These are phyloP conservation scores for Desmodesmus armatus DNA, from an alignment of 139 green algal species.

Conservation along the genomic window DNA sequence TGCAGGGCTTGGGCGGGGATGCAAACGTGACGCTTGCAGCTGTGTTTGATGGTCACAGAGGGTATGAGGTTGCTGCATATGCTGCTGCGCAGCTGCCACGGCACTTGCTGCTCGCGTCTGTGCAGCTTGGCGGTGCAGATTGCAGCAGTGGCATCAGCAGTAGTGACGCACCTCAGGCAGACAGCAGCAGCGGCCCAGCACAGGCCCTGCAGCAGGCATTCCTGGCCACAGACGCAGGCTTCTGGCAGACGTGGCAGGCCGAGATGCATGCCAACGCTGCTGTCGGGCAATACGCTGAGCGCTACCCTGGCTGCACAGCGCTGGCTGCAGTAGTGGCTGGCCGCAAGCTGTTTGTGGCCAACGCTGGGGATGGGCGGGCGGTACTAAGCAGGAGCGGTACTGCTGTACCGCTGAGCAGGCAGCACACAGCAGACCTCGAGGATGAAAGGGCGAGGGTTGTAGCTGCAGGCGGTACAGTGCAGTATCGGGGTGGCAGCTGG, in stretches of 20 bases:
- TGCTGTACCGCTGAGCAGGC: constrained; percentile 74
- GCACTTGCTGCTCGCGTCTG: constrained; percentile 36
- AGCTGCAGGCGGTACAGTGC: constrained; percentile 63
- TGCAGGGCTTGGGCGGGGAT: constrained; percentile 36
- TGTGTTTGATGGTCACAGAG: constrained; percentile 92
- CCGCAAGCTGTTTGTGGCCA: constrained; percentile 75
- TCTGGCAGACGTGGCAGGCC: constrained; percentile 56
- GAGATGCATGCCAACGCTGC: constrained; percentile 51
- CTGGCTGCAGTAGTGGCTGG: constrained; percentile 72
- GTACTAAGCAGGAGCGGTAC: constrained; percentile 77
- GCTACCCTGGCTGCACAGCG: constrained; percentile 82
- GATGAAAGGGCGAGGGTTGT: constrained; percentile 83
- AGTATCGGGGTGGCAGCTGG: constrained; percentile 70
- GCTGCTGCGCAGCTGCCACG: constrained; percentile 52
- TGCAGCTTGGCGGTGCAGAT: constrained; percentile 14
- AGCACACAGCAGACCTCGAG: constrained; percentile 82
- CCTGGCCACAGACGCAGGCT: constrained; percentile 55
- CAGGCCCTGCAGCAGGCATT: constrained; percentile 60
- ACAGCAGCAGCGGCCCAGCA: constrained; percentile 24
- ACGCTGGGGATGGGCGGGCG: constrained; percentile 91
- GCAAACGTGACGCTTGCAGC: constrained; percentile 54
- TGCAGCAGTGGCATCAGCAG: constrained; percentile 40
- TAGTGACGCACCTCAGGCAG: neutral
- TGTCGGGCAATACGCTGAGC: constrained; percentile 44
- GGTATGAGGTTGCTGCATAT: constrained; percentile 68